Conservation (phyloP, 352 stramenopile genomes). For the Blastocystis sp. region DNA sequence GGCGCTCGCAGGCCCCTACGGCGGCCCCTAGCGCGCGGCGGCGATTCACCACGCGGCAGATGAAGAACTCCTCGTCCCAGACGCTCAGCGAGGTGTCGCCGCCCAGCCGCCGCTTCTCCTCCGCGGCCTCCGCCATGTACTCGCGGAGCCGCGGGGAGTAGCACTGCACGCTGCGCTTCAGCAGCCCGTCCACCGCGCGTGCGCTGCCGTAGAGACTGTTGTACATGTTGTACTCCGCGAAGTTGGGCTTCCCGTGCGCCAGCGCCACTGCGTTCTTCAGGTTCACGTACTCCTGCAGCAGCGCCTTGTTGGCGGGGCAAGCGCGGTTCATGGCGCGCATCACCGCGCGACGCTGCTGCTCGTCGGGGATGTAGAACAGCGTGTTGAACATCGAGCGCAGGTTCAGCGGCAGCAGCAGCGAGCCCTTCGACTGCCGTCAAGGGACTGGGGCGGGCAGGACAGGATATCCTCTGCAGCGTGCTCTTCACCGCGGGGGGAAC, state of each 20-base stretch:
- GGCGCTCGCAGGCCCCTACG: not conserved
- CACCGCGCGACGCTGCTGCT: not conserved
- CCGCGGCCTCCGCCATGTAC: not conserved
- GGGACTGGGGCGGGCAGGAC: not conserved
- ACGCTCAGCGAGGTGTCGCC: not conserved
- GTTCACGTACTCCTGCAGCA: constrained; percentile 22
- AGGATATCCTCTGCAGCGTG: not conserved
- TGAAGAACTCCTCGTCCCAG: constrained; percentile 23
- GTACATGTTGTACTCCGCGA: constrained; percentile 28
- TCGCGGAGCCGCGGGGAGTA: not conserved
- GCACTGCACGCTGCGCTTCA: not conserved
- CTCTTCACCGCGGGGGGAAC: not conserved
- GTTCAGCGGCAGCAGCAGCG: constrained; percentile 10
- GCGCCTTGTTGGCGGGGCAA: constrained; percentile 9
- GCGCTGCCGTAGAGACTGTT: constrained; percentile 16
- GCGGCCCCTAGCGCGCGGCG: not conserved
- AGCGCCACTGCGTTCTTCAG: not conserved
- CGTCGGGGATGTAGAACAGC: not conserved
- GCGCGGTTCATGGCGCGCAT: not conserved
- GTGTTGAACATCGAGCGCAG: not conserved
- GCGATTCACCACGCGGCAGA: constrained; percentile 15
- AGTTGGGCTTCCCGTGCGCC: not conserved
- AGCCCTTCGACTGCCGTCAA: not conserved
- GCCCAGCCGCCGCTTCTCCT: constrained; percentile 17
- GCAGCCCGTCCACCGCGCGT: not conserved